Evolutionary conservation across 1,284 basidiomycete species (phyloP), one percentile per base, ranked within the genome.

Genomic region (Mycosarcoma mackinlayi): DNA sequence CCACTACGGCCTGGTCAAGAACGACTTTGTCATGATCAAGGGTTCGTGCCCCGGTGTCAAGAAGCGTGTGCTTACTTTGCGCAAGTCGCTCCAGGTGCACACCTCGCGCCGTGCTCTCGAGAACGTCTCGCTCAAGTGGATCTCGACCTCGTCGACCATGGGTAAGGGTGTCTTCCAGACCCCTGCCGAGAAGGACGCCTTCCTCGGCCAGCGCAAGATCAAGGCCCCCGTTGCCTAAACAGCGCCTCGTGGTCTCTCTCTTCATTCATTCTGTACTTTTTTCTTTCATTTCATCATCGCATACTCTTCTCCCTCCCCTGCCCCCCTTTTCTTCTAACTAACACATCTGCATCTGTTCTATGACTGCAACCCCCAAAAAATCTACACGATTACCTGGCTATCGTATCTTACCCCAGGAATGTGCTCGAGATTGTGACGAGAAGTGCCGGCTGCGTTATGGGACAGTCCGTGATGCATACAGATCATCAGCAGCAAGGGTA

Each of bases 101-200:
- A 78, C 78, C 48, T 76, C 75, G 53, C 79, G 80, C 47, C 63
- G 72, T 54, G 80, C 78, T 84, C 88, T 96, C 81, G 93, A 99
- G 89, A 93, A 98, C 87, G 92, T 97, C 76, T 88, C 91, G 74
- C 92, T 98, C 88, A 98, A 98, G 86, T 95, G 95, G 87, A 96
- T 98, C 88, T 93, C 95, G 84, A 97, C 94, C 47, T 92, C 92
- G 42, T 94, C 93, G 85, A 97, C 95, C 86, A 69, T 84, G 50
- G 81, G 92, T 89, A 93, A 94, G 83, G 93, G 92, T 79, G 89
- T 91, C 45, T 94, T 94, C 93, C 94, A 97, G 88, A 95, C 93
- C 48, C 87, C 88, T 85, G 92, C 92, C 85, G 95, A 98, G 90
- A 95, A 95, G 89, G 87, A 88, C 77, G 89, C 92, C 82, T 97